Conservation (phyloP, 2,329 filamentous ascomycete genomes). For the Pseudogymnoascus sp. region DNA sequence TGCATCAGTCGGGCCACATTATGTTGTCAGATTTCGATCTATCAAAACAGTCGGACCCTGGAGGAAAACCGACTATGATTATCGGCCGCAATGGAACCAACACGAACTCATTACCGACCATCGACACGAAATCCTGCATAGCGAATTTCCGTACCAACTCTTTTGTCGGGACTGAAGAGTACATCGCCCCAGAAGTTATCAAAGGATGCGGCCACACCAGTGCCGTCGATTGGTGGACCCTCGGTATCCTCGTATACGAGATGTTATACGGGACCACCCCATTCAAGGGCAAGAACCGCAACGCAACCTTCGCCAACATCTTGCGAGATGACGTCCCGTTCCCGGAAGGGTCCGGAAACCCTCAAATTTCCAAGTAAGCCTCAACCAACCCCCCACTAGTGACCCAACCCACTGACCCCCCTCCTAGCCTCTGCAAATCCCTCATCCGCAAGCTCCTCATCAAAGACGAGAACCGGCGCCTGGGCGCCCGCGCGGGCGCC, state of each 20-base stretch:
- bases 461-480: constrained; percentile 89
- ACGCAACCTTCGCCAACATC: constrained; percentile 97
- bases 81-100: constrained; percentile 61
- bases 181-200: constrained; percentile 97
- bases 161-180: constrained; percentile 97
- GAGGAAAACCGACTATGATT: constrained; percentile 97
- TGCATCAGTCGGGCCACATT: constrained; percentile 98
- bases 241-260: constrained; percentile 95
- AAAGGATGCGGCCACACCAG: constrained; percentile 98
- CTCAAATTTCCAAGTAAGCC: constrained; percentile 84
- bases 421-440: constrained; percentile 81
- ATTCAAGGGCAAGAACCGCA: constrained; percentile 98
- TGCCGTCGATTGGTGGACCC: constrained; percentile 98
- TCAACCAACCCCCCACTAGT: constrained; percentile 24
- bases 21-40: constrained; percentile 99
- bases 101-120: constrained; percentile 81
- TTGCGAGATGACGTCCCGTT: constrained; percentile 92
- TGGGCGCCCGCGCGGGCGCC: constrained; percentile 88
- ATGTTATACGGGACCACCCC: constrained; percentile 98
- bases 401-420: neutral
- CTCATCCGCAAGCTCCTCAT: constrained; percentile 93
- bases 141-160: constrained; percentile 97
- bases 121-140: constrained; percentile 97
- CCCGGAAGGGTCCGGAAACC: constrained; percentile 75
- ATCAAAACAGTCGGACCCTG: constrained; percentile 93